A percentile compares a stretch with the other conserved stretches of the same genome.
Evolutionary conservation across 2,329 filamentous ascomycete species (phyloP).

Genomic region (Colletotrichum incanum): DNA sequence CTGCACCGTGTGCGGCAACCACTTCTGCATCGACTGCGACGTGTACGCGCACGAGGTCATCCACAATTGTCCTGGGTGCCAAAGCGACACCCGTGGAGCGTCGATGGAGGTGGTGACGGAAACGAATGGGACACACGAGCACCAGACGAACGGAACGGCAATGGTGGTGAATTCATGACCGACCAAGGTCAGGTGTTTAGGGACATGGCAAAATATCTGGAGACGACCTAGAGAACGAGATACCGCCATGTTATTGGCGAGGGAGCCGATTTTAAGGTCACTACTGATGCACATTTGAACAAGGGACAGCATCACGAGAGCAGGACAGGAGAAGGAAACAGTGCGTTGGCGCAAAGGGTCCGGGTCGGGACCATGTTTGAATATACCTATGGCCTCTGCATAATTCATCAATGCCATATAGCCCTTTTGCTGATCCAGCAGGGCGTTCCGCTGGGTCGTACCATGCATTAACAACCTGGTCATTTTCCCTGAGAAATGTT

Average conservation of each 20-base stretch:
- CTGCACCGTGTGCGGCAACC: constrained; percentile 87
- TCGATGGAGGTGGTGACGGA: constrained; percentile 44
- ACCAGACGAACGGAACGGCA: constrained; percentile 54
- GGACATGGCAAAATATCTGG: background rate
- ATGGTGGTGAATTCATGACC: constrained; percentile 61
- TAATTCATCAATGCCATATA: background rate
- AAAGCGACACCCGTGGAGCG: constrained; percentile 63
- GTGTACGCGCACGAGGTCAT: constrained; percentile 94
- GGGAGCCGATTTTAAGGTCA: background rate
- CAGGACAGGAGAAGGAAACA: background rate
- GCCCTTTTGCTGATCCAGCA: background rate
- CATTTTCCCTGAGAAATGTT: too few species aligned
- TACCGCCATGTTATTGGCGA: background rate
- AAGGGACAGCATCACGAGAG: background rate
- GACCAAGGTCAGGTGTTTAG: background rate
- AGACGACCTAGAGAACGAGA: background rate
- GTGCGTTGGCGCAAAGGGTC: constrained; percentile 4
- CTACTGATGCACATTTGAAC: background rate
- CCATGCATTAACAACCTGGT: background rate
- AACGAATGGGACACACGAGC: constrained; percentile 49
- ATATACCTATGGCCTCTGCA: constrained; percentile 10
- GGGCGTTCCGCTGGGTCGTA: background rate
- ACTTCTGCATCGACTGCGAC: constrained; percentile 99
- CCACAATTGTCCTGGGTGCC: constrained; percentile 96
- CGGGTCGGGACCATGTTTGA: background rate